A percentile compares a stretch with the other conserved stretches of the same genome.
Evolutionary conservation across 164 flowering plant genomes (phyloP).

Genomic region (Brasenia schreberi): DNA sequence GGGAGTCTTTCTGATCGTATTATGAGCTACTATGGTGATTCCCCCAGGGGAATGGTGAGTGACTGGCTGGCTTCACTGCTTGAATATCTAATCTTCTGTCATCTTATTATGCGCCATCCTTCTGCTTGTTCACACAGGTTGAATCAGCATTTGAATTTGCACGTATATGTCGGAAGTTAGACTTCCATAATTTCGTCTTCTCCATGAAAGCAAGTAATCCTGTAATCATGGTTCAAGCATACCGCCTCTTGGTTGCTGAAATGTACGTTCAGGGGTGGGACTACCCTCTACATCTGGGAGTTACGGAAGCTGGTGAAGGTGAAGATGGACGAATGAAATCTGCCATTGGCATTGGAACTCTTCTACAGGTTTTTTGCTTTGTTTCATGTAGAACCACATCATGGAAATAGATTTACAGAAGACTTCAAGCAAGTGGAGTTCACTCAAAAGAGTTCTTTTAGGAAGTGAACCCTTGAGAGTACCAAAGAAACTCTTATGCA

Average conservation of each 20-base stretch:
- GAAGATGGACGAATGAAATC: slow-evolving; percentile 99
- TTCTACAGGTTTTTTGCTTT: slow-evolving; percentile 57
- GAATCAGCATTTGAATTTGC: slow-evolving; percentile 99
- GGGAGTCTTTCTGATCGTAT: slow-evolving; percentile 98
- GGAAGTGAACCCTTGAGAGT: too few relatives aligned
- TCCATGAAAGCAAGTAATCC: slow-evolving; percentile 99
- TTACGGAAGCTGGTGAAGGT: slow-evolving; percentile 99
- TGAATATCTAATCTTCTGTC: slow-evolving; percentile 1
- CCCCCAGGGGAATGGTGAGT: slow-evolving; percentile 95
- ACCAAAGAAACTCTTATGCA: too few relatives aligned
- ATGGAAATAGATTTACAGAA: too few relatives aligned
- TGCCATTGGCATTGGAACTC: slow-evolving; percentile 97
- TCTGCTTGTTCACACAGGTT: slow-evolving; percentile 38
- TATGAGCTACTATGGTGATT: slow-evolving; percentile 98
- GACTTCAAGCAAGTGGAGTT: too few relatives aligned
- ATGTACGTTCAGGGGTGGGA: slow-evolving; percentile 98
- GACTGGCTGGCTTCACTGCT: background rate
- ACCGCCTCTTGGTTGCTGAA: slow-evolving; percentile 88
- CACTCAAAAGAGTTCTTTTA: too few relatives aligned
- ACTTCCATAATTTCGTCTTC: slow-evolving; percentile 87
- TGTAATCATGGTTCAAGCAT: slow-evolving; percentile 95
- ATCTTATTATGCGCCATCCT: background rate
- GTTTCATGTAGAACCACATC: too few relatives aligned
- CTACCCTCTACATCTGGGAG: slow-evolving; percentile 94
- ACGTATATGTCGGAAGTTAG: slow-evolving; percentile 84